phyloP scores from a whole-genome alignment of 352 stramenopile genomes.

The Phytophthora kernoviae region DNA sequence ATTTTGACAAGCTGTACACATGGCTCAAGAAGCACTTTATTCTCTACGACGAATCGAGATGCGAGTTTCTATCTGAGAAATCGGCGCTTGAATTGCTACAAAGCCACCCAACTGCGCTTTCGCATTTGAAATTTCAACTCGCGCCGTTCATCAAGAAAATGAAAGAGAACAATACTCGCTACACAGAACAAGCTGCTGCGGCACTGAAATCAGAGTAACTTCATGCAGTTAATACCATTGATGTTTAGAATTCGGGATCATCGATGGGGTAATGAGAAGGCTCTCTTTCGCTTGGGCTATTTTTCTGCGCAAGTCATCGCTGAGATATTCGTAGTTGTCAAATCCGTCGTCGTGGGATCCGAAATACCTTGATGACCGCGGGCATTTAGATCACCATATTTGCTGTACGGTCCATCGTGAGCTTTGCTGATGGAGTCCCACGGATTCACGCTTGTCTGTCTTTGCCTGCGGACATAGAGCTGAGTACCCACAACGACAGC shows the following conservation, averaged over 20 bases:
- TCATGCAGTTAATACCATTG: constrained; percentile 1
- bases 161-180: constrained; percentile 52
- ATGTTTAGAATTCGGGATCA: constrained; percentile 23
- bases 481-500: constrained; percentile 34
- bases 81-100: constrained; percentile 51
- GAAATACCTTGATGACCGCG: background rate
- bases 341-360: constrained; percentile 22
- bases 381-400: constrained; percentile 13
- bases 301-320: constrained; percentile 29
- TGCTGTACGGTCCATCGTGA: constrained; percentile 9
- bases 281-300: constrained; percentile 22
- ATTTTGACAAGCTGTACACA: constrained; percentile 74
- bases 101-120: constrained; percentile 44
- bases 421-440: constrained; percentile 22
- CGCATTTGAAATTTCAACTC: constrained; percentile 56
- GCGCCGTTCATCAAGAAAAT: constrained; percentile 45
- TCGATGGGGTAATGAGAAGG: constrained; percentile 7
- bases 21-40: constrained; percentile 78
- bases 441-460: constrained; percentile 17
- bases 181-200: constrained; percentile 43
- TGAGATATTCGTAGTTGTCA: constrained; percentile 40
- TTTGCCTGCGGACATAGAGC: constrained; percentile 31
- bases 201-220: constrained; percentile 26
- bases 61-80: constrained; percentile 40
- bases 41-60: constrained; percentile 42